Base-by-base conservation (phyloP, 83 land plant species). In the Picea abies region DNA sequence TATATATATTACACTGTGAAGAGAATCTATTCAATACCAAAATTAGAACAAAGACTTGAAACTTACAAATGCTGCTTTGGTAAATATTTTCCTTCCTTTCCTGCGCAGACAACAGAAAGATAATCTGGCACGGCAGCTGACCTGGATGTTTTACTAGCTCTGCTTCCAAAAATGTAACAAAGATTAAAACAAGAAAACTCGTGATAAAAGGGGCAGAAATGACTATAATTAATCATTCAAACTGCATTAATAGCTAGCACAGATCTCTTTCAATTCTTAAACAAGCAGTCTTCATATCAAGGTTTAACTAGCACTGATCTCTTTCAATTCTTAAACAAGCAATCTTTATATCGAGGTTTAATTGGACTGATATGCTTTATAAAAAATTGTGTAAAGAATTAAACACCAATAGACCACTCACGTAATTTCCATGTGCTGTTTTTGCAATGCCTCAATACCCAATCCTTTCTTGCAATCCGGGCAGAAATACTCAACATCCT, bases 391-490 rank as follows among this genome's bases (percentile, higher is more conserved):
- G 2, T 3, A 25, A 79, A 47, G 41, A 58, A 60, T 35, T 16
- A 60, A 3, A 49, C 12, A 23, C 32, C 23, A 47, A 23, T 63
- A 17, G 62, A 62, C 25, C 16, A 88, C 86, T 76, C 75, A 92
- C 94, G 83, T 88, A 32, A 56, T 12, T 79, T 85, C 82, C 19
- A 78, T 75, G 61, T 80, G 81, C 64, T 47, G 32, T 20, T 84
- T 85, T 23, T 88, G 88, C 71, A 90, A 85, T 56, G 86, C 68
- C 73, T 88, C 90, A 85, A 87, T 82, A 70, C 84, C 86, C 65
- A 82, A 85, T 80, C 88, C 91, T 23, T 89, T 90, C 85, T 93
- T 90, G 87, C 96, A 95, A 61, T 90, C 86, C 67, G 97, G 97
- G 79, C 97, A 95, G 87, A 86, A 90, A 82, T 93, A 93, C 62